phyloP scores from a whole-genome alignment of 2,329 filamentous ascomycete genomes.

The Aspergillus sp. region DNA sequence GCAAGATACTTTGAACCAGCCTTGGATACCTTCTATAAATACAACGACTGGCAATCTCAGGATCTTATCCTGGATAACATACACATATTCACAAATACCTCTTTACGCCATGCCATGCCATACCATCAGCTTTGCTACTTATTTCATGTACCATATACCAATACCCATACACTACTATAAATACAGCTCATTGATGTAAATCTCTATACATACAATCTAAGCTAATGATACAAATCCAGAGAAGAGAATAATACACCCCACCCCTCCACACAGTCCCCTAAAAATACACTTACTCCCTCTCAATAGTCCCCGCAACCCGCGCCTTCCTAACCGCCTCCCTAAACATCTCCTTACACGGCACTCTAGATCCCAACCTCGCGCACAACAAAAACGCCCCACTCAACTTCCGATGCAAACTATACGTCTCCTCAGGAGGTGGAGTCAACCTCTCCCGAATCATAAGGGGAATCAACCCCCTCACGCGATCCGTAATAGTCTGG shows the following conservation, averaged over 20 bases:
- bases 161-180: neutral
- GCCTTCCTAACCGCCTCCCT: conserved; percentile 35
- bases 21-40: too few species aligned
- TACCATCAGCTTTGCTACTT: neutral
- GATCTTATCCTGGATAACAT: too few species aligned
- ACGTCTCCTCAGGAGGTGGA: conserved; percentile 96
- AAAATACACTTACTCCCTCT: neutral
- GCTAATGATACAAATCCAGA: neutral
- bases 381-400: conserved; percentile 94
- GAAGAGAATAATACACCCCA: neutral
- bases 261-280: neutral
- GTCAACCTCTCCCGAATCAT: conserved; percentile 89
- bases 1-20: too few species aligned
- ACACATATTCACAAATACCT: neutral
- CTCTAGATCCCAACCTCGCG: conserved; percentile 78
- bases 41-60: neutral
- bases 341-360: conserved; percentile 81
- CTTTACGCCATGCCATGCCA: neutral
- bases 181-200: neutral
- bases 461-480: conserved; percentile 81
- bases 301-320: conserved; percentile 19
- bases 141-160: neutral
- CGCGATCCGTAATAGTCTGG: conserved; percentile 95
- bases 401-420: conserved; percentile 90
- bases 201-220: neutral